phyloP scores from a whole-genome alignment of 805 yeast species.

The Komagataella ulmi region DNA sequence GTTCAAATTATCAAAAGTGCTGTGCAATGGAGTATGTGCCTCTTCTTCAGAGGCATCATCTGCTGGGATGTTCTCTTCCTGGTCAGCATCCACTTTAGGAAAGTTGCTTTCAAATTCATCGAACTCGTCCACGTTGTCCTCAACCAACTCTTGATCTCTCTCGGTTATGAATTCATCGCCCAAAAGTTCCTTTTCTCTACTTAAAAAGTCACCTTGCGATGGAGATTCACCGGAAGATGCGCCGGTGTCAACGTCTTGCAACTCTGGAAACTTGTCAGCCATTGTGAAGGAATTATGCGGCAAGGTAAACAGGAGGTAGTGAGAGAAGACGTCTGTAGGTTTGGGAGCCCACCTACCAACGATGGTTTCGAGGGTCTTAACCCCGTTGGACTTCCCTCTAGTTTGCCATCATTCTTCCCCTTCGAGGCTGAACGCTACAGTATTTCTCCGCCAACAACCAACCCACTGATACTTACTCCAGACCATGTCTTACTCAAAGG shows the following conservation, averaged over 20 bases:
- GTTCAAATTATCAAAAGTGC: slow-evolving; percentile 21
- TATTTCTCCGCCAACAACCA: neutral
- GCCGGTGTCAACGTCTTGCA: slow-evolving; percentile 29
- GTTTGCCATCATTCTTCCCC: neutral
- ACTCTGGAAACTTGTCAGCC: slow-evolving; percentile 72
- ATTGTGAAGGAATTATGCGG: slow-evolving; percentile 15
- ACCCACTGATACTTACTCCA: neutral
- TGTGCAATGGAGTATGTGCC: slow-evolving; percentile 4
- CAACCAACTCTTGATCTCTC: slow-evolving; percentile 34
- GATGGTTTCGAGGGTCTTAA: neutral
- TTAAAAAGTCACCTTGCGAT: slow-evolving; percentile 42
- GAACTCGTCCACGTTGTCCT: slow-evolving; percentile 27
- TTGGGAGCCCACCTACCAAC: neutral
- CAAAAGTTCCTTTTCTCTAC: slow-evolving; percentile 53
- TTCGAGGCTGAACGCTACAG: neutral
- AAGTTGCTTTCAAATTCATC: slow-evolving; percentile 52
- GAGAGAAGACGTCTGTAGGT: neutral
- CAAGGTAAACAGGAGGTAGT: neutral
- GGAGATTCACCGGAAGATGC: slow-evolving; percentile 15
- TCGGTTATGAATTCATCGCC: slow-evolving; percentile 66
- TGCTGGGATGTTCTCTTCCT: slow-evolving; percentile 5
- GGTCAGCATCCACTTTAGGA: slow-evolving; percentile 37
- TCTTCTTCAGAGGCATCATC: slow-evolving; percentile 3
- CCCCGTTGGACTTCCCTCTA: neutral
- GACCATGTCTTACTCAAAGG: slow-evolving; percentile 36